Base-by-base conservation (phyloP, 2,329 filamentous ascomycete species). In the Colletotrichum sojae region DNA sequence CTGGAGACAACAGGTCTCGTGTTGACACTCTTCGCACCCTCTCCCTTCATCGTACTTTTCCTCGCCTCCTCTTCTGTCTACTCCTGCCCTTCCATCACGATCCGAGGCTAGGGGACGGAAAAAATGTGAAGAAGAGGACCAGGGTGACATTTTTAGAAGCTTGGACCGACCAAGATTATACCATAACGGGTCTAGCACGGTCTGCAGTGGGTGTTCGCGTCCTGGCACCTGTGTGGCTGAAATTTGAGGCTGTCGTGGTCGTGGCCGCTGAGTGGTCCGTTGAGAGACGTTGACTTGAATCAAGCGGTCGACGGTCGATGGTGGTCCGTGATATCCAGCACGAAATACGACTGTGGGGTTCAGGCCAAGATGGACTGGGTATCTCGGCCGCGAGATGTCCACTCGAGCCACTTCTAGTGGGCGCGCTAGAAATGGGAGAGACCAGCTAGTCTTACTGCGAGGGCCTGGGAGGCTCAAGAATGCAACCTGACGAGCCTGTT, bases 401-500 rank as follows among this genome's bases (percentile, higher is more conserved):
- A 58, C 53, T 25, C 31, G 46, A 60, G 54, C 61, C 60, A 61
- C 62, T 61, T 60, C 61, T 56, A 55, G 54, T 66, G 54, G 40
- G 25, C 45, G 61, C 61, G 54, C 54, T 69, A 69, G 54, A 69
- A 59, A 16, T 66, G 31, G 36, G 43, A 54, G 65, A 60, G 48
- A 25, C 25, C n/a, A 39, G 18, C 55, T 60, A 56, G 55, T 56
- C 62, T 60, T 27, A 40, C 51, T 52, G 62, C 52, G 63, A 69
- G 67, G 67, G 67, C 43, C 22, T 27, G 15, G 25, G 45, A 51
- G 43, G 54, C 25, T 22, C 36, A 59, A 65, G 54, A 49, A 54
- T 65, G 54, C 60, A 65, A 59, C 54, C 65, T 59, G 61, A 56
- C 49, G 60, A 69, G 66, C 43, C 66, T 69, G 43, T 65, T 66